These are phyloP conservation scores for Boletus subcaerulescens DNA, from an alignment of 768 basidiomycete genomes.

Conservation along the genomic window DNA sequence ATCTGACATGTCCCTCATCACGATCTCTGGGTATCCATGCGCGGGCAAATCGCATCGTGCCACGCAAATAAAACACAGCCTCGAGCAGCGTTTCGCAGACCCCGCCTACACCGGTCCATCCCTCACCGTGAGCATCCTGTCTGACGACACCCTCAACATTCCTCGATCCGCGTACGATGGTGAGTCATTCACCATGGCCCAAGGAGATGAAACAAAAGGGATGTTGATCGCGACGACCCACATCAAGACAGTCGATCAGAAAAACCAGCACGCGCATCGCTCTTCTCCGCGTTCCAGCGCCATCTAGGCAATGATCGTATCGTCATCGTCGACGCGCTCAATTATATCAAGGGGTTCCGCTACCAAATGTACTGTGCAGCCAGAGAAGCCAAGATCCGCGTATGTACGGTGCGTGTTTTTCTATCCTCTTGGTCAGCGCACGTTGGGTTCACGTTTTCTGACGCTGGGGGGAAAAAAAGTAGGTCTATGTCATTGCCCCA, in stretches of 20 bases:
- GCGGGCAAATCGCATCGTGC: conserved; percentile 84
- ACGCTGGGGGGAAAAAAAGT: conserved; percentile 18
- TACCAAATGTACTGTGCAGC: conserved; percentile 99
- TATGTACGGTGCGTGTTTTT: conserved; percentile 74
- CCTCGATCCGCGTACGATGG: conserved; percentile 70
- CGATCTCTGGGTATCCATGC: conserved; percentile 82
- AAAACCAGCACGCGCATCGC: conserved; percentile 81
- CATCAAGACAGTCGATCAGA: conserved; percentile 64
- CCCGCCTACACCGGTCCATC: conserved; percentile 51
- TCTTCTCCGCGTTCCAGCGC: conserved; percentile 82
- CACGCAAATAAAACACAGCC: conserved; percentile 53
- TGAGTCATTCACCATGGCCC: conserved; percentile 29
- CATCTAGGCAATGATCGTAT: conserved; percentile 69
- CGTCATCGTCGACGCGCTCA: conserved; percentile 86
- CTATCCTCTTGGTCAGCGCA: not conserved
- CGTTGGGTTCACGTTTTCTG: not conserved
- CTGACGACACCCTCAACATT: conserved; percentile 71
- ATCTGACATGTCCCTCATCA: conserved; percentile 68
- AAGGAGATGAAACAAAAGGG: too few species aligned
- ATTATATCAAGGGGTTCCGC: conserved; percentile 98
- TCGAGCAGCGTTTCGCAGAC: conserved; percentile 52
- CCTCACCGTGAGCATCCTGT: conserved; percentile 50
- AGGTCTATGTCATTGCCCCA: conserved; percentile 76
- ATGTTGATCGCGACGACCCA: too few species aligned
- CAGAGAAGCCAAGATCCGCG: conserved; percentile 77